Evolutionary conservation across 2,329 filamentous ascomycete species (phyloP).

Genomic region (Colletotrichum cuscutae): DNA sequence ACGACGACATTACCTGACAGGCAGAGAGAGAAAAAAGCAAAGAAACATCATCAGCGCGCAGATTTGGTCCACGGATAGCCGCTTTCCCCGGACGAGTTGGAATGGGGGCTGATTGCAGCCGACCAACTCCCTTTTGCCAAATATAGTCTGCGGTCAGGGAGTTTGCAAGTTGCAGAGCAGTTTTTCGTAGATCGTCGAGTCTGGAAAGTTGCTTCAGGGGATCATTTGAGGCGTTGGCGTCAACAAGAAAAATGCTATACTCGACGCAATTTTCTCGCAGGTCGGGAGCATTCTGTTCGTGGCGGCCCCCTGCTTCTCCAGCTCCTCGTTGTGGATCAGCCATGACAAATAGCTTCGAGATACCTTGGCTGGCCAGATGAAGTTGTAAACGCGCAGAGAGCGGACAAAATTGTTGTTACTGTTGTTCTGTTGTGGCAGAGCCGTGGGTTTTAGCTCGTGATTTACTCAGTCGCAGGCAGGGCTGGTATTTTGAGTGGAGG

Average conservation of each 20-base stretch:
- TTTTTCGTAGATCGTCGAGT: slow-evolving; percentile 78
- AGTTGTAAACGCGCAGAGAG: background rate
- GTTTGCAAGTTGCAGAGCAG: slow-evolving; percentile 70
- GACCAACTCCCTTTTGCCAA: slow-evolving; percentile 82
- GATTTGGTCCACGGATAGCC: background rate
- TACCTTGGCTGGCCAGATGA: background rate
- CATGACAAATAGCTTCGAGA: background rate
- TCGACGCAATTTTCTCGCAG: slow-evolving; percentile 88
- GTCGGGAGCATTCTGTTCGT: slow-evolving; percentile 41
- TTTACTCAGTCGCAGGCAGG: background rate
- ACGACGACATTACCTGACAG: background rate
- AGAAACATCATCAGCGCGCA: background rate
- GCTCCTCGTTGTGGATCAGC: background rate
- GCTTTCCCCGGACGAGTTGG: background rate
- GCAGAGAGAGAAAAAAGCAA: background rate
- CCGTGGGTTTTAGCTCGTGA: background rate
- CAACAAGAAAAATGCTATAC: slow-evolving; percentile 80
- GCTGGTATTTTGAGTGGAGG: background rate
- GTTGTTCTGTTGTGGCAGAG: background rate
- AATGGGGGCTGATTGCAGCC: background rate
- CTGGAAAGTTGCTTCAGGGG: slow-evolving; percentile 68
- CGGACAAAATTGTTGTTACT: background rate
- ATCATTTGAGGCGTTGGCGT: slow-evolving; percentile 54
- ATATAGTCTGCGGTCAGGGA: slow-evolving; percentile 85
- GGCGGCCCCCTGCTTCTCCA: background rate